Evolutionary conservation across 768 basidiomycete species (phyloP), one percentile per base, ranked within the genome.

Genomic region (Russula olivacea): DNA sequence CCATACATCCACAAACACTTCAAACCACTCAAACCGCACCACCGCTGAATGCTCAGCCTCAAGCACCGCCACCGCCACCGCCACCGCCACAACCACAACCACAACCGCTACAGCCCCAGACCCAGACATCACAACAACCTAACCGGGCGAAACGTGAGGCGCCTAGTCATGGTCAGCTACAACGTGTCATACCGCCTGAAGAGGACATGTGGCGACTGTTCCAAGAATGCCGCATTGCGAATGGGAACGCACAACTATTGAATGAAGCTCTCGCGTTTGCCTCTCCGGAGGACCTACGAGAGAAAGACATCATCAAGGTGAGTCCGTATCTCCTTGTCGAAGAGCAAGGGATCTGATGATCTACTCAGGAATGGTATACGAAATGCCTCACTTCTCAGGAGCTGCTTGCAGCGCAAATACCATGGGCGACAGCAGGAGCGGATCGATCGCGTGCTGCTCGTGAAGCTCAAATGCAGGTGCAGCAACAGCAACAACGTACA

Each of bases 381-480:
- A 90, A 91, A 70, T 93, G 92, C 71, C 80, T 83, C 34, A 79
- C 82, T 3, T 93, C 91, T 2, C 91, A 93, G 73, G 93, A 93
- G 64, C 80, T 94, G 12, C 84, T 96, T 30, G 87, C 79, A 66
- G 85, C 88, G 12, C 93, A 95, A 74, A 93, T 97, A 68, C 85
- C 89, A 8, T 96, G 94, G 93, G 94, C 94, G 4, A 82, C 85
- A 23, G 86, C 91, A 1, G 83, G 86, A 15, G 93, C 93, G 1
- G 87, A 89, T 68, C 83, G 83, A 51, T 88, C 88, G 9, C 79
- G 89, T 38, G 68, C 70, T 21, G 53, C 38, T 32, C 67, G 63
- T 34, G 66, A 67, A 53, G 53, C 59, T 32, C 50, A 49, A n/a
- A 52, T 54, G 7, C 68, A 68, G 45, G 38, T 45, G 17, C 57